These are phyloP conservation scores for Tubosaeta sp. DNA, from an alignment of 768 basidiomycete genomes.

Conservation along the genomic window DNA sequence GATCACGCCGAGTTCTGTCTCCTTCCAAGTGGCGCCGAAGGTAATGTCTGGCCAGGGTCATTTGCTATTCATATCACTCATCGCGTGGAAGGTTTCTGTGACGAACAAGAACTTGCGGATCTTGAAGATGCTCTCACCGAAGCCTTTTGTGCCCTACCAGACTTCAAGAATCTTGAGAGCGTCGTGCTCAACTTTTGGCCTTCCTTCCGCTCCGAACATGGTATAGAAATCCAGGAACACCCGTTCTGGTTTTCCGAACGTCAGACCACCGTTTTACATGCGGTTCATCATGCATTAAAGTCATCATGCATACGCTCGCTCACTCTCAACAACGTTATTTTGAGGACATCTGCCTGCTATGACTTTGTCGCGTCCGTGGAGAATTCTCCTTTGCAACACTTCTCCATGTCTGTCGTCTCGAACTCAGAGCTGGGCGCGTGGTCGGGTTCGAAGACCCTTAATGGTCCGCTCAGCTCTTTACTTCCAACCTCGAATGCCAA, in stretches of 20 bases:
- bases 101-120: slow-evolving; percentile 29
- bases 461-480: slow-evolving; percentile 23
- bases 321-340: slow-evolving; percentile 21
- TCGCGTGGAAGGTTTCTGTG: slow-evolving; percentile 12
- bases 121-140: slow-evolving; percentile 29
- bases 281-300: slow-evolving; percentile 21
- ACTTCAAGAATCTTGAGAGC: slow-evolving; percentile 18
- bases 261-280: slow-evolving; percentile 22
- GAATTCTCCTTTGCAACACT: slow-evolving; percentile 26
- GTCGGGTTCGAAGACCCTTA: slow-evolving; percentile 30
- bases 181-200: slow-evolving; percentile 30
- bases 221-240: slow-evolving; percentile 21
- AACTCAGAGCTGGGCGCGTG: slow-evolving; percentile 27
- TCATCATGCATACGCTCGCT: slow-evolving; percentile 20
- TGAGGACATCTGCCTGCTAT: slow-evolving; percentile 23
- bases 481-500: slow-evolving; percentile 19
- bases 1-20: slow-evolving; percentile 24
- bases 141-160: slow-evolving; percentile 17
- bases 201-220: slow-evolving; percentile 23
- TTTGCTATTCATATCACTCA: not conserved
- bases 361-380: slow-evolving; percentile 25
- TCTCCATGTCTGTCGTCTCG: slow-evolving; percentile 29
- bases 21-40: slow-evolving; percentile 10
- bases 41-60: not conserved
- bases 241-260: slow-evolving; percentile 32